These are phyloP conservation scores for Glebionis coronaria DNA, from an alignment of 129 eudicot species.

Conservation along the genomic window DNA sequence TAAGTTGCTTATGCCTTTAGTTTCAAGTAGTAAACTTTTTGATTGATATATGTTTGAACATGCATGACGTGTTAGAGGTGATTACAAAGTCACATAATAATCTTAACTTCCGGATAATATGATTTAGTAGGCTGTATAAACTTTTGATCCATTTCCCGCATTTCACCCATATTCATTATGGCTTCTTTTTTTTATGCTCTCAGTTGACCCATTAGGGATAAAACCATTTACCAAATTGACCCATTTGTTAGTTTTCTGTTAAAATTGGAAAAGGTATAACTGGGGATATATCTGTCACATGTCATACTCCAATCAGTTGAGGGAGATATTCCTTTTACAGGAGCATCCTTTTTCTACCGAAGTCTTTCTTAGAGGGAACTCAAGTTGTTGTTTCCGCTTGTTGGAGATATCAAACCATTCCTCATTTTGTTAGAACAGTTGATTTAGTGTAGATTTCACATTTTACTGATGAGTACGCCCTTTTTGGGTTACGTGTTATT, in stretches of 20 bases:
- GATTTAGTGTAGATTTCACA: neutral
- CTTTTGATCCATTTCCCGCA: no score
- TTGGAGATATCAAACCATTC: no score
- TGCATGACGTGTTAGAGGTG: neutral
- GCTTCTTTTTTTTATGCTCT: no score
- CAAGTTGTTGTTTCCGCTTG: no score
- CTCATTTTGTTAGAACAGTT: no score
- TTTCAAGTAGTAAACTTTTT: neutral
- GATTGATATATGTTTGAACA: neutral
- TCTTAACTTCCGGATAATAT: neutral
- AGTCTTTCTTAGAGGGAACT: no score
- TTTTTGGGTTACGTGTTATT: neutral
- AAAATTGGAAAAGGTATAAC: no score
- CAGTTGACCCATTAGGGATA: neutral
- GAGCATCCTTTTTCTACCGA: no score
- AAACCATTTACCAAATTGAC: neutral
- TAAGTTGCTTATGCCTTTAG: conserved; percentile 34
- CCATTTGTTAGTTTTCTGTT: neutral
- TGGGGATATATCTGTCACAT: neutral
- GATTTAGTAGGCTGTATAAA: no score
- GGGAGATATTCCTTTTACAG: no score
- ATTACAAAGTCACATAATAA: neutral
- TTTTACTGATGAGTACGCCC: neutral
- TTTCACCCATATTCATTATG: no score
- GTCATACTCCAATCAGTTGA: no score